Evolutionary conservation across 2,329 filamentous ascomycete genomes (phyloP).

Genomic region (Ascochyta rabiei): DNA sequence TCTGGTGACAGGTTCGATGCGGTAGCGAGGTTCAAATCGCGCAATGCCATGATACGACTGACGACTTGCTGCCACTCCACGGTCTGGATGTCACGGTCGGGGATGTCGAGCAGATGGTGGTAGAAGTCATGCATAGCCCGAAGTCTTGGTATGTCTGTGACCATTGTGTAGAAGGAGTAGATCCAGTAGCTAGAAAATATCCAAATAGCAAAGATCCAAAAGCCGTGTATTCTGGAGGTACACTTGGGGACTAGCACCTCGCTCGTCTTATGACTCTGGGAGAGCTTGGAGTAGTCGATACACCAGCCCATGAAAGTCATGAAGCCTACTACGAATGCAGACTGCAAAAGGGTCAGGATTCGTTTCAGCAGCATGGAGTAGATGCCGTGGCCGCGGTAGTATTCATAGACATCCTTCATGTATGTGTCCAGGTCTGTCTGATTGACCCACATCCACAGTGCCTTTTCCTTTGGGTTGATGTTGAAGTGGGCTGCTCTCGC

Average conservation of each 20-base stretch:
- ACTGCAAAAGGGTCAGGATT: conserved; percentile 75
- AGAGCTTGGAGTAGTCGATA: conserved; percentile 77
- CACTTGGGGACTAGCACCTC: conserved; percentile 75
- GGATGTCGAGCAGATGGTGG: conserved; percentile 79
- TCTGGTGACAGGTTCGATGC: conserved; percentile 64
- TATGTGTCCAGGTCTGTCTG: conserved; percentile 89
- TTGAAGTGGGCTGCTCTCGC: conserved; percentile 33
- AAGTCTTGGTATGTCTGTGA: conserved; percentile 75
- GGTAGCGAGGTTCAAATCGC: conserved; percentile 89
- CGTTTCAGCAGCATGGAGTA: conserved; percentile 82
- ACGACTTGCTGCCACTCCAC: conserved; percentile 94
- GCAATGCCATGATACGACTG: conserved; percentile 78
- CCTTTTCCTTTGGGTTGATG: conserved; percentile 71
- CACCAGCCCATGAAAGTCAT: conserved; percentile 85
- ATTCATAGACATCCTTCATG: conserved; percentile 83
- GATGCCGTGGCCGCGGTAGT: conserved; percentile 81
- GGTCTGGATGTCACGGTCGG: conserved; percentile 86
- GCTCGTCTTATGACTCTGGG: conserved; percentile 65
- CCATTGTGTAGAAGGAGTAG: conserved; percentile 75
- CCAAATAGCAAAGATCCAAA: conserved; percentile 82
- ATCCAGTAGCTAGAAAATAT: conserved; percentile 85
- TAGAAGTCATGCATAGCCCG: conserved; percentile 85
- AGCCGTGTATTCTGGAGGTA: conserved; percentile 72
- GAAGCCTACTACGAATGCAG: conserved; percentile 81
- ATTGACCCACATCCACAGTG: conserved; percentile 92